A percentile compares a stretch with the other conserved stretches of the same genome.
These are phyloP conservation scores for Martiniozyma asiatica DNA, from an alignment of 1,139 yeast genomes.

Conservation along the genomic window DNA sequence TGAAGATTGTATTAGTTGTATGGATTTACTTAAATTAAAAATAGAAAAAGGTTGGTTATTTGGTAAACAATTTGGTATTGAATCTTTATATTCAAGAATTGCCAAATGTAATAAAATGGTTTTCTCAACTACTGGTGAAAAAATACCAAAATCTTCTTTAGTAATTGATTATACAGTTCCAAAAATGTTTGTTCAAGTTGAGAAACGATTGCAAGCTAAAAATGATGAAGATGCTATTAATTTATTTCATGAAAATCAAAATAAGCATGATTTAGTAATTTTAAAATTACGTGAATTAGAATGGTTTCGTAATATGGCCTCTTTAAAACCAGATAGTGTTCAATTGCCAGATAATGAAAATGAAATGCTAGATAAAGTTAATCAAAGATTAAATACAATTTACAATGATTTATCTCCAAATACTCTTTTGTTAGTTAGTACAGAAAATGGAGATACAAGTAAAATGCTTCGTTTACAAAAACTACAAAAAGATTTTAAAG, in stretches of 20 bases:
- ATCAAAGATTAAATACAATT: slow-evolving; percentile 34
- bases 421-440: slow-evolving; percentile 47
- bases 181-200: slow-evolving; percentile 12
- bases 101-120: slow-evolving; percentile 14
- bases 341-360: slow-evolving; percentile 13
- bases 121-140: slow-evolving; percentile 14
- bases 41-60: slow-evolving; percentile 50
- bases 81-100: slow-evolving; percentile 16
- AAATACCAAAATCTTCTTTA: slow-evolving; percentile 28
- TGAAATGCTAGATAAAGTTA: slow-evolving; percentile 25
- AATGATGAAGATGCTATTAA: slow-evolving; percentile 51
- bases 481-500: slow-evolving; percentile 28
- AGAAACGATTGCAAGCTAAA: slow-evolving; percentile 30
- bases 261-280: slow-evolving; percentile 36
- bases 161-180: slow-evolving; percentile 27
- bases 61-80: slow-evolving; percentile 45
- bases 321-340: slow-evolving; percentile 4
- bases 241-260: slow-evolving; percentile 25
- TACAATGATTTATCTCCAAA: slow-evolving; percentile 44
- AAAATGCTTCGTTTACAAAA: slow-evolving; percentile 38
- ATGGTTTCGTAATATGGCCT: slow-evolving; percentile 20
- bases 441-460: slow-evolving; percentile 53
- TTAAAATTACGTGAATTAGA: slow-evolving; percentile 52
- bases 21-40: slow-evolving; percentile 64
- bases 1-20: slow-evolving; percentile 75